These are phyloP conservation scores for Emergomyces africanus DNA, from an alignment of 2,329 filamentous ascomycete genomes.

Conservation along the genomic window DNA sequence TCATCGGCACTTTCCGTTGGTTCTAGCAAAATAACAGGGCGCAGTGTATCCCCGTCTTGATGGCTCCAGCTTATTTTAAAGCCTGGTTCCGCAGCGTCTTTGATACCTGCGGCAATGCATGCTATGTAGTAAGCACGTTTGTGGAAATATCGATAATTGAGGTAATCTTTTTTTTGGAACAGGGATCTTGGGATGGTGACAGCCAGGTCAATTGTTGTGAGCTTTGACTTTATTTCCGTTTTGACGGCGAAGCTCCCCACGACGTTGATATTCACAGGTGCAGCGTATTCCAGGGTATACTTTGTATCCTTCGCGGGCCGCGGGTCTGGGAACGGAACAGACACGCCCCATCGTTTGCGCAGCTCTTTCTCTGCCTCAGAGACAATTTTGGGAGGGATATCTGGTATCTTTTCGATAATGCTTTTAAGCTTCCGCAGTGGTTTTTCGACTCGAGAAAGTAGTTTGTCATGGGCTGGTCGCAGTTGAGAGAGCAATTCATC, in stretches of 20 bases:
- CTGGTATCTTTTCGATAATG: slow-evolving; percentile 44
- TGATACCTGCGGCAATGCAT: slow-evolving; percentile 60
- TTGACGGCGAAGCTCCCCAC: slow-evolving; percentile 75
- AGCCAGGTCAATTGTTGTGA: slow-evolving; percentile 60
- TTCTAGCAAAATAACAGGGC: slow-evolving; percentile 50
- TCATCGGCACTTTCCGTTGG: slow-evolving; percentile 20
- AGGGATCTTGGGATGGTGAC: slow-evolving; percentile 68
- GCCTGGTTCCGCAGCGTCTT: slow-evolving; percentile 40
- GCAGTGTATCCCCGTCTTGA: slow-evolving; percentile 60
- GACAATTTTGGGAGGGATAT: slow-evolving; percentile 39
- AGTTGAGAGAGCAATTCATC: slow-evolving; percentile 49
- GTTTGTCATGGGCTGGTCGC: slow-evolving; percentile 45
- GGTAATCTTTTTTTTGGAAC: slow-evolving; percentile 90
- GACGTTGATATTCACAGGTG: slow-evolving; percentile 68
- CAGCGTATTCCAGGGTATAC: slow-evolving; percentile 68
- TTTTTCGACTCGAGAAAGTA: slow-evolving; percentile 40
- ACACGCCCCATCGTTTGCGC: slow-evolving; percentile 53
- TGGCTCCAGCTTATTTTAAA: slow-evolving; percentile 52
- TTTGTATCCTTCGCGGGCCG: slow-evolving; percentile 60
- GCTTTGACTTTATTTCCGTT: slow-evolving; percentile 54
- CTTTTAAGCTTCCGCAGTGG: slow-evolving; percentile 42
- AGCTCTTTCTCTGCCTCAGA: slow-evolving; percentile 54
- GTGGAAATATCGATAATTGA: slow-evolving; percentile 88
- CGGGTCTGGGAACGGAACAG: slow-evolving; percentile 77
- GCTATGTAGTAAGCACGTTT: slow-evolving; percentile 87